phyloP scores from a whole-genome alignment of 2,329 filamentous ascomycete genomes.

The Sporothrix mexicana region DNA sequence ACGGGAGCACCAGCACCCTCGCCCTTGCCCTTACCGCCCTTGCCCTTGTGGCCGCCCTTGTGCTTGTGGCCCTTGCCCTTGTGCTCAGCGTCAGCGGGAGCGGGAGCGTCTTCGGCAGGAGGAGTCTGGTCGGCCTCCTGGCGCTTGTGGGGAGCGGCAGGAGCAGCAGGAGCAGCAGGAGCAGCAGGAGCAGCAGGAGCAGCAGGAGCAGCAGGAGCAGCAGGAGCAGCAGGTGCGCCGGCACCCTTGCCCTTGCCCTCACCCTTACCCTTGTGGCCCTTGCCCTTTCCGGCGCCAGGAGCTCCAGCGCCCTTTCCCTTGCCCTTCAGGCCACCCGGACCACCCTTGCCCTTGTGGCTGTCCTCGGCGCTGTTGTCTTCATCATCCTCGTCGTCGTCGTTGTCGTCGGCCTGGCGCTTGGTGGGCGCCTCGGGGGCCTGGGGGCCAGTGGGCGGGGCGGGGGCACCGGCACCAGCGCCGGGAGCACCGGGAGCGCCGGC shows the following conservation, averaged over 20 bases:
- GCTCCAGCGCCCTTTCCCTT: background rate
- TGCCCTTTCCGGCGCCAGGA: background rate
- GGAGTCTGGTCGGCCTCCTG: background rate
- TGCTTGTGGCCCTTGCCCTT: constrained; percentile 15
- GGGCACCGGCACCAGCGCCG: background rate
- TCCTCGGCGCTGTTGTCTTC: background rate
- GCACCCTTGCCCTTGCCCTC: background rate
- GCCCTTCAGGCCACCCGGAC: background rate
- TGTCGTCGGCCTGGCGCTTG: background rate
- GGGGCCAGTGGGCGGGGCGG: no score
- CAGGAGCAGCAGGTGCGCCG: background rate
- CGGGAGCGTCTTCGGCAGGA: background rate
- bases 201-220: background rate
- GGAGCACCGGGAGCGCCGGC: background rate
- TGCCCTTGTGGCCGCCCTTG: background rate
- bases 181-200: background rate
- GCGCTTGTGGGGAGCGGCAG: background rate
- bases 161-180: background rate
- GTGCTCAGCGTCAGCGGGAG: background rate
- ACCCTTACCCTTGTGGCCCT: background rate
- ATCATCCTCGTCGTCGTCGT: background rate
- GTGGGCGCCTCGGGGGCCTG: background rate
- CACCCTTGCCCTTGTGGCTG: no score
- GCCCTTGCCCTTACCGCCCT: no score
- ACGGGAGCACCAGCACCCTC: background rate